phyloP scores from a whole-genome alignment of 257 asterid species.

The Solanum verrucosum region DNA sequence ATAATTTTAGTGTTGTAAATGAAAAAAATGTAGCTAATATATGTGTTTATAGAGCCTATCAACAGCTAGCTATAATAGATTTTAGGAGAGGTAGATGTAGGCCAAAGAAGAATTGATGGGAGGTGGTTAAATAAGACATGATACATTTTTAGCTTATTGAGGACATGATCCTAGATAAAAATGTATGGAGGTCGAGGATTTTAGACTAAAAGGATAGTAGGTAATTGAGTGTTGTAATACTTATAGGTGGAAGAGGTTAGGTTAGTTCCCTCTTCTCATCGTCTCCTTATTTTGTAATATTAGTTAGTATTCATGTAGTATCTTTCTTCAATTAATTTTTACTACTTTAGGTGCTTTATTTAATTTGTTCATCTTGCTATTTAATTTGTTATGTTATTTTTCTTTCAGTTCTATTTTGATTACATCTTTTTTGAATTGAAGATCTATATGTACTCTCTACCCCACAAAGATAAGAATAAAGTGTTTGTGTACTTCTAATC shows the following conservation, averaged over 20 bases:
- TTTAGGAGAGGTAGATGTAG: not conserved
- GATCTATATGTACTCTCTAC: too few relatives aligned
- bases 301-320: not conserved
- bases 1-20: not conserved
- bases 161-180: too few relatives aligned
- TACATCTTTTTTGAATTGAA: too few relatives aligned
- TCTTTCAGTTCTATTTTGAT: not conserved
- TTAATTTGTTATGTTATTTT: too few relatives aligned
- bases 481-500: not conserved
- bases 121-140: not conserved
- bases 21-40: not conserved
- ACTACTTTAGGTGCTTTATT: not conserved
- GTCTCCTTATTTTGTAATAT: not conserved
- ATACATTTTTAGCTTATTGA: not conserved
- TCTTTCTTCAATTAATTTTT: not conserved
- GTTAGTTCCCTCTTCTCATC: not conserved
- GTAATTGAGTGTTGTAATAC: not conserved
- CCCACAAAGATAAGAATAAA: not conserved
- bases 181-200: not conserved
- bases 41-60: not conserved
- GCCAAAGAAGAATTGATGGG: not conserved
- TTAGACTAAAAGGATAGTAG: not conserved
- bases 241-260: not conserved
- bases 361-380: too few relatives aligned
- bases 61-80: too few relatives aligned